Evolutionary conservation across 306 rosid genomes (phyloP).

Genomic region (Fagus sylvatica): DNA sequence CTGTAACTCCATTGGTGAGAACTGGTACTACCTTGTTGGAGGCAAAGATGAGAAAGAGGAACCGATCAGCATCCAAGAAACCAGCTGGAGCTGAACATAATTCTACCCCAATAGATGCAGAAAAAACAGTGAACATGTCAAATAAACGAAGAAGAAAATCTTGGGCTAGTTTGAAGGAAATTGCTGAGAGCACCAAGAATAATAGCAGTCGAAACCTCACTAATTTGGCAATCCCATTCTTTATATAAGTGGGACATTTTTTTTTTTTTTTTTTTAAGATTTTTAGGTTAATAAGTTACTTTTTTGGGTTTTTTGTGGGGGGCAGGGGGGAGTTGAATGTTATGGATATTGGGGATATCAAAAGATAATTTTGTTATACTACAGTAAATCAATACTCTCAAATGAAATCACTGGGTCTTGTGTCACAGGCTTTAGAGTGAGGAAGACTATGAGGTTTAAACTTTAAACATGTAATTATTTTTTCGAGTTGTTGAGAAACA

Average conservation of each 20-base stretch:
- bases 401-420: too few species aligned
- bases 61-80: slow-evolving; percentile 36
- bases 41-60: slow-evolving; percentile 49
- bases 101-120: slow-evolving; percentile 29
- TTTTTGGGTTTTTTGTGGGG: too few species aligned
- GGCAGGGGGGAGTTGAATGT: too few species aligned
- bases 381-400: too few species aligned
- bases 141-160: slow-evolving; percentile 60
- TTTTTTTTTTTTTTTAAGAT: not conserved
- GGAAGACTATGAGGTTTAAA: too few species aligned
- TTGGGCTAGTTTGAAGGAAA: slow-evolving; percentile 83
- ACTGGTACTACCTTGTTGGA: slow-evolving; percentile 27
- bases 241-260: slow-evolving; percentile 14
- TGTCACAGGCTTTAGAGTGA: too few species aligned
- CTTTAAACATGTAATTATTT: too few species aligned
- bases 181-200: slow-evolving; percentile 41
- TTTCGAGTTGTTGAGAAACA: too few species aligned
- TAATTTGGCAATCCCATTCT: slow-evolving; percentile 48
- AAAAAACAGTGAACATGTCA: slow-evolving; percentile 29
- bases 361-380: too few species aligned
- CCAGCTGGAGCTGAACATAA: slow-evolving; percentile 28
- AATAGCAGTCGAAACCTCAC: slow-evolving; percentile 17
- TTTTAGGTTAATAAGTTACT: too few species aligned
- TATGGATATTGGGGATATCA: too few species aligned
- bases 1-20: slow-evolving; percentile 31